Evolutionary conservation across 2,329 filamentous ascomycete species (phyloP).

Genomic region (Fusarium bactridioides): DNA sequence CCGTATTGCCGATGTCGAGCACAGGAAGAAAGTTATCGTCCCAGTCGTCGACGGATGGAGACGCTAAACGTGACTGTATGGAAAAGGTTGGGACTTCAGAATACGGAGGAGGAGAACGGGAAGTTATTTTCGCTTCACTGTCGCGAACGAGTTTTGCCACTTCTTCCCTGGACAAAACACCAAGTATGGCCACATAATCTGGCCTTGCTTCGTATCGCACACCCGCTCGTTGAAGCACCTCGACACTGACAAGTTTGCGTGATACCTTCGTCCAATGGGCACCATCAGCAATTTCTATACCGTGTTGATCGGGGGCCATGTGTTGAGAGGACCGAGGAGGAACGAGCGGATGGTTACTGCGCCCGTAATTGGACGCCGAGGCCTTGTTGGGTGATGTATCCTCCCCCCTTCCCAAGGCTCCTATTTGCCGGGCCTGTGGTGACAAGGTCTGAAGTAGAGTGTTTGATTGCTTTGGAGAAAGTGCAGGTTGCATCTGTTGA

Average conservation of each 20-base stretch:
- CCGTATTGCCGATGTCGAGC: no score
- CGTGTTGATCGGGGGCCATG: not conserved
- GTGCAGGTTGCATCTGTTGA: no score
- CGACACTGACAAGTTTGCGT: conserved; percentile 62
- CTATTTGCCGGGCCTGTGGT: no score
- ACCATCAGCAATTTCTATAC: conserved; percentile 58
- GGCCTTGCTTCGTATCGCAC: conserved; percentile 68
- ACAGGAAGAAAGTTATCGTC: no score
- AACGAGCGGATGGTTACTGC: no score
- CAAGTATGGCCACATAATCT: conserved; percentile 68
- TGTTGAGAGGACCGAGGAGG: no score
- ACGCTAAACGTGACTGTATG: fast-evolving
- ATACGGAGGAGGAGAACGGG: not conserved
- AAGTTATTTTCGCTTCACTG: conserved; percentile 39
- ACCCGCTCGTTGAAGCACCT: conserved; percentile 61
- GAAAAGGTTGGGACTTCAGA: not conserved
- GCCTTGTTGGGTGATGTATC: no score
- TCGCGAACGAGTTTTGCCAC: conserved; percentile 58
- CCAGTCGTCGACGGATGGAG: no score
- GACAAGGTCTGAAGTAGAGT: no score
- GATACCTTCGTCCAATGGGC: conserved; percentile 67
- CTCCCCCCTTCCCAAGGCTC: no score
- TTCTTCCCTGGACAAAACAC: conserved; percentile 58
- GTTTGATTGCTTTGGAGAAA: no score
- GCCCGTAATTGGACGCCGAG: no score